phyloP scores from a whole-genome alignment of 306 rosid genomes.

The Trifolium dubium region DNA sequence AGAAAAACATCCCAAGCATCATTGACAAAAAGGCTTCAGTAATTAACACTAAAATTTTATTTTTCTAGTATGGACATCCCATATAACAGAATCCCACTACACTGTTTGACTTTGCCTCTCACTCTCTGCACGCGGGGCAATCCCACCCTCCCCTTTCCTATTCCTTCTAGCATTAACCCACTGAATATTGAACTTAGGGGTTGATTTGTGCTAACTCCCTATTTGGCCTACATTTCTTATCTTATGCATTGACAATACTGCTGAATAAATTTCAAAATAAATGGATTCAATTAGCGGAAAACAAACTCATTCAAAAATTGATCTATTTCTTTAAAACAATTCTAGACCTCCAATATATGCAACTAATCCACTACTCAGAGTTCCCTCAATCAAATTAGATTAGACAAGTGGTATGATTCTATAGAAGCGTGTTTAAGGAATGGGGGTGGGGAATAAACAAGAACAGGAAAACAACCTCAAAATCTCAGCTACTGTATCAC shows the following conservation, averaged over 20 bases:
- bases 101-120: neutral
- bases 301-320: conserved; percentile 20
- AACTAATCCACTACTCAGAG: conserved; percentile 34
- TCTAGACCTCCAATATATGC: conserved; percentile 14
- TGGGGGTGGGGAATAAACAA: conserved; percentile 37
- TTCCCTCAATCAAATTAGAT: conserved; percentile 30
- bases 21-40: neutral
- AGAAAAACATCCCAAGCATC: conserved; percentile 16
- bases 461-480: conserved; percentile 49
- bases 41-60: neutral
- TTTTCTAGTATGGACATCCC: neutral
- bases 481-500: conserved; percentile 59
- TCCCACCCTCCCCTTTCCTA: neutral
- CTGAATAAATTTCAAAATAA: conserved; percentile 10
- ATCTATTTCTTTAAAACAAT: conserved; percentile 11
- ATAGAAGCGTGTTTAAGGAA: conserved; percentile 22
- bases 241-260: neutral
- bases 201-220: neutral
- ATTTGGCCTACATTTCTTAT: neutral
- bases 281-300: conserved; percentile 2
- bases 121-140: neutral
- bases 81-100: neutral
- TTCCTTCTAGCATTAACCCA: neutral
- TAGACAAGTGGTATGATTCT: conserved; percentile 27
- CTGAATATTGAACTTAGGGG: neutral